Evolutionary conservation across 768 basidiomycete species (phyloP), one percentile per base, ranked within the genome.

Genomic region (Hypsizygus marmoreus): DNA sequence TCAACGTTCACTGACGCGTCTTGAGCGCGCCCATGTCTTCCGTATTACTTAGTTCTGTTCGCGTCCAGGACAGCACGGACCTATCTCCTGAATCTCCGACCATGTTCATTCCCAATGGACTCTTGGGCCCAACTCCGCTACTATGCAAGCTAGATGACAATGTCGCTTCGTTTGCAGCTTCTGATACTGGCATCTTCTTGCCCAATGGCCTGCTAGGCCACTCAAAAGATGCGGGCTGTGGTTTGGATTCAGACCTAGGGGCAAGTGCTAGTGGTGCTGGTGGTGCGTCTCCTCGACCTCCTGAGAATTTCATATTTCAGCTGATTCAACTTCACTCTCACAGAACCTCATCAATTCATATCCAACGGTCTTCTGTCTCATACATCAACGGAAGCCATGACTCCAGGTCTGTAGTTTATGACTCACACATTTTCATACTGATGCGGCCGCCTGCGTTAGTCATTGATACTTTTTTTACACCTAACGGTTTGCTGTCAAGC

Each of bases 201-300:
- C 42, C 53, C 2, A 62, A 62, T 42, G 57, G 57, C 23, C 45
- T 57, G 12, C 51, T 45, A 26, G 43, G 34, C 12, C 26, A 14
- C 14, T 29, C 31, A 26, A 17, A 19, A 2, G 6, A 34, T 16
- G 13, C 25, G 2, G 2, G 4, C 11, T 38, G 20, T 17, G 12
- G 20, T 22, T 2, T 13, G 14, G 35, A n/a, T 20, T 48, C 37
- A 22, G 40, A n/a, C 23, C 16, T 2, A 37, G n/a, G 13, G 31
- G 10, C 25, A 23, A 41, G 33, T 12, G n/a, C 11, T n/a, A n/a
- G n/a, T n/a, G n/a, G n/a, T n/a, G n/a, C n/a, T n/a, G n/a, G n/a
- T n/a, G n/a, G n/a, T n/a, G n/a, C n/a, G n/a, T n/a, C n/a, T n/a
- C n/a, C n/a, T n/a, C n/a, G n/a, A n/a, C n/a, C n/a, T n/a, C n/a